Conservation (phyloP, 2,329 filamentous ascomycete species). For the Trichoderma oligosporum region DNA sequence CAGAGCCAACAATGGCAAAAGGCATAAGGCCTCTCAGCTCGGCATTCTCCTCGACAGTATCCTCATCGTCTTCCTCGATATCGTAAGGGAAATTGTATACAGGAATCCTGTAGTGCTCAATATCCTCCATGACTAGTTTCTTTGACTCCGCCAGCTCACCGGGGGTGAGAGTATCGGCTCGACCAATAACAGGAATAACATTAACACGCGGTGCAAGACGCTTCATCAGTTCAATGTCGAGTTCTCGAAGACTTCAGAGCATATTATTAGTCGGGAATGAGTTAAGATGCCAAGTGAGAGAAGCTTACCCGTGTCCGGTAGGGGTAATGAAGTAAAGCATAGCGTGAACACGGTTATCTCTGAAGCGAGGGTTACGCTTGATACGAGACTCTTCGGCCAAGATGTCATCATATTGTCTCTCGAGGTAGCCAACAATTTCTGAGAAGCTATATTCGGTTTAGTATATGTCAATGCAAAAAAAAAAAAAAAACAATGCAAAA, state of each 20-base stretch:
- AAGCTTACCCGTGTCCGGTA: conserved; percentile 80
- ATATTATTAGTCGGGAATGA: background rate
- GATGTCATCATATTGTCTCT: conserved; percentile 99
- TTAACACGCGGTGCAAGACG: conserved; percentile 96
- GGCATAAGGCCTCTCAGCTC: conserved; percentile 97
- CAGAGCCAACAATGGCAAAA: conserved; percentile 96
- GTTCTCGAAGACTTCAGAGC: conserved; percentile 77
- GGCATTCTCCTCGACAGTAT: conserved; percentile 98
- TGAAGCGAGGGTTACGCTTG: conserved; percentile 99
- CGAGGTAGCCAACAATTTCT: conserved; percentile 96
- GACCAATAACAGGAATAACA: conserved; percentile 97
- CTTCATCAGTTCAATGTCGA: conserved; percentile 99
- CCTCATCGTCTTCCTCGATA: conserved; percentile 98
- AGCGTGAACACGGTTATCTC: conserved; percentile 97
- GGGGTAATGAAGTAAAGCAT: conserved; percentile 99
- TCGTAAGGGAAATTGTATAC: conserved; percentile 99
- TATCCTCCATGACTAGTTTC: conserved; percentile 99
- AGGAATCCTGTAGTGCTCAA: conserved; percentile 98
- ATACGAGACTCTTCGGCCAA: conserved; percentile 98
- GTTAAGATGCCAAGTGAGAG: background rate
- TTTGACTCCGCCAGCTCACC: conserved; percentile 97
- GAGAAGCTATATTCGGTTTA: conserved; percentile 63
- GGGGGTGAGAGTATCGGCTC: conserved; percentile 94
- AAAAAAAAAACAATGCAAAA: background rate
- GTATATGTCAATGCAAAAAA: background rate